Base-by-base conservation (phyloP, 1,284 basidiomycete genomes). In the Leucoagaricus sp. region DNA sequence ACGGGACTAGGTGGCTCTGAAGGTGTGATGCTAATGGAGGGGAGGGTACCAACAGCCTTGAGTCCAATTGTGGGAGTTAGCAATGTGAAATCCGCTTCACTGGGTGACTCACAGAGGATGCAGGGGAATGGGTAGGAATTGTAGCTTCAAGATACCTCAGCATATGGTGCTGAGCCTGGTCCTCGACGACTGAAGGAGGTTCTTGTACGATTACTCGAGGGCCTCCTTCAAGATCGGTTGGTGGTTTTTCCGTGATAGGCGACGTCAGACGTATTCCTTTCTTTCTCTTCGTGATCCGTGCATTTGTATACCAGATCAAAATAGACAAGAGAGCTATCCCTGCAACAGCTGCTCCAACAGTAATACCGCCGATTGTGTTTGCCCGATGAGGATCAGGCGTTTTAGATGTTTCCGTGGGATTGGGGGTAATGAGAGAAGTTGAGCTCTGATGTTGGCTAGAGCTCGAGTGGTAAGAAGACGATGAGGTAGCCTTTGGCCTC, bases 71-170 rank as follows among this genome's bases (percentile, higher is more conserved):
- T 38, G 12, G 36, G 13, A 33, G 12, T 33, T 33, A 33, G 12
- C 31, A 33, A 7, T 6, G 12, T 33, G 12, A 33, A 33, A 33
- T 6, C 31, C 31, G 31, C 6, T 12, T 33, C 31, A 38, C 36
- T 38, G 36, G 17, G 36, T n/a, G 8, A 41, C 53, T 41, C 28
- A 55, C 53, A 41, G 38, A 55, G 17, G 46, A 49, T 4, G 47
- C 34, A 21, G 47, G 38, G 6, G 53, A 42, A 25, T 42, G 38
- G 3, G 36, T n/a, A 15, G 53, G 29, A 13, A 36, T 42, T 9
- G 44, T 49, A 2, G 40, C 53, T 33, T 41, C 29, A 17, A 49
- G 36, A 15, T 49, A 55, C 17, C 46, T 17, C 4, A 25, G 46
- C 36, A 49, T 44, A 1, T 55, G 26, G 15, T 49, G 31, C 12